phyloP scores from a whole-genome alignment of 2,329 filamentous ascomycete species.

The Pyrenochaeta sp. region DNA sequence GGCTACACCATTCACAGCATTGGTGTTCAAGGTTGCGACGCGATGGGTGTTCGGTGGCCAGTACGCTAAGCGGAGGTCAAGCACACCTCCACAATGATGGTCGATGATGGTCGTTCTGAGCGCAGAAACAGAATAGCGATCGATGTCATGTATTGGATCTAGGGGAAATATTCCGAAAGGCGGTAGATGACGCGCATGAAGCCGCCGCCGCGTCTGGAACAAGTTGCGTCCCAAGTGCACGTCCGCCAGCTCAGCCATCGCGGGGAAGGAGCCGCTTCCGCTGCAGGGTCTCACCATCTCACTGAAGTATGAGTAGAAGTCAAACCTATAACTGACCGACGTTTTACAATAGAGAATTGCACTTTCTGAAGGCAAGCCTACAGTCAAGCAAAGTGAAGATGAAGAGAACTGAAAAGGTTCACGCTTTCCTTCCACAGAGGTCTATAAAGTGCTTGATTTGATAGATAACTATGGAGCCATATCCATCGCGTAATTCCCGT shows the following conservation, averaged over 20 bases:
- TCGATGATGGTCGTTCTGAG: not conserved
- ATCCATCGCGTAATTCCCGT: not conserved
- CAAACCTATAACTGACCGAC: not conserved
- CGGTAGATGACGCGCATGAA: constrained; percentile 28
- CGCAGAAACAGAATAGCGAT: constrained; percentile 1
- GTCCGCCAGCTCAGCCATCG: constrained; percentile 25
- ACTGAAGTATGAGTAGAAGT: not conserved
- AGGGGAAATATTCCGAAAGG: constrained; percentile 2
- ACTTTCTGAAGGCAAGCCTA: not conserved
- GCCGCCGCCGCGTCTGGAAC: constrained; percentile 33
- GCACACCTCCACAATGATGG: constrained; percentile 16
- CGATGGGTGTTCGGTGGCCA: constrained; percentile 15
- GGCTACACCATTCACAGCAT: constrained; percentile 17
- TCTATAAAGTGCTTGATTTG: not conserved
- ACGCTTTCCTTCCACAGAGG: not conserved
- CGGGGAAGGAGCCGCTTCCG: constrained; percentile 24
- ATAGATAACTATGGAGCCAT: too few relatives aligned
- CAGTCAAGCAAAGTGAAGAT: not conserved
- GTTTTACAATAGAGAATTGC: not conserved
- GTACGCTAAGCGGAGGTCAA: constrained; percentile 27
- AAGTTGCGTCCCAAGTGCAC: constrained; percentile 26
- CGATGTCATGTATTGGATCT: not conserved
- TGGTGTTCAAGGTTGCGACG: constrained; percentile 30
- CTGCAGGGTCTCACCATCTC: constrained; percentile 6
- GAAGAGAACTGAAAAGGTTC: not conserved